Conservation (phyloP, 2,329 filamentous ascomycete species). For the Ascochyta fabae region DNA sequence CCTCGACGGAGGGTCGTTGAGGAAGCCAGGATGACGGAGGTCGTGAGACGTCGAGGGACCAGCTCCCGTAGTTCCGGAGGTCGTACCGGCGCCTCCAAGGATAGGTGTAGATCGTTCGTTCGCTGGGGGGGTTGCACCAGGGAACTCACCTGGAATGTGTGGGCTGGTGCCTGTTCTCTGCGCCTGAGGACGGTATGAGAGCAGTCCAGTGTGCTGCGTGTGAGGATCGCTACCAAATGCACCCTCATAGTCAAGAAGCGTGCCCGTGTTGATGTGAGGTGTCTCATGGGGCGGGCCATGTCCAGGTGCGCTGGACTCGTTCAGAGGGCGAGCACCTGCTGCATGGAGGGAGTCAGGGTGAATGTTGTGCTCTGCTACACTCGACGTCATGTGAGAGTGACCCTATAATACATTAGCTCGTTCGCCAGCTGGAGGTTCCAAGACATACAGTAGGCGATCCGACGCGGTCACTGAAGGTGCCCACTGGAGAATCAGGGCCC, state of each 20-base stretch:
- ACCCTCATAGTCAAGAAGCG: constrained; percentile 15
- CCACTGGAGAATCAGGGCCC: not conserved
- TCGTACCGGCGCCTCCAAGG: constrained; percentile 13
- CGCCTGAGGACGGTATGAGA: constrained; percentile 28
- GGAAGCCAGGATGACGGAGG: constrained; percentile 33
- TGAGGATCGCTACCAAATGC: constrained; percentile 14
- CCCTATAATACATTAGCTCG: not conserved
- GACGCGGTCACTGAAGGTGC: not conserved
- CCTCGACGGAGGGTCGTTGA: constrained; percentile 26
- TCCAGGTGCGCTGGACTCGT: not conserved
- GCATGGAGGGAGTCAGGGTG: constrained; percentile 16
- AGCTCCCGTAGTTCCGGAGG: constrained; percentile 5
- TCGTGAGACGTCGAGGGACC: constrained; percentile 21
- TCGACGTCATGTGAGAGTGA: constrained; percentile 9
- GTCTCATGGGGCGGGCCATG: constrained; percentile 12
- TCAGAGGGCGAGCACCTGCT: constrained; percentile 7
- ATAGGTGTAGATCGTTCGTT: constrained; percentile 37
- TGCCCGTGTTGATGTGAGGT: constrained; percentile 12
- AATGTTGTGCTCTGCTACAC: constrained; percentile 13
- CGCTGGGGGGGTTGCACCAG: constrained; percentile 35
- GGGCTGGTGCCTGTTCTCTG: constrained; percentile 43
- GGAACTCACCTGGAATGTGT: constrained; percentile 45
- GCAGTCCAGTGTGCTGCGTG: constrained; percentile 10
- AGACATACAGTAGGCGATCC: constrained; percentile 4
- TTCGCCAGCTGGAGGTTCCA: not conserved